Percentiles rank a stretch among this genome's conserved stretches.
Conservation (phyloP, 2,329 filamentous ascomycete genomes). For the Diaporthe sp. region DNA sequence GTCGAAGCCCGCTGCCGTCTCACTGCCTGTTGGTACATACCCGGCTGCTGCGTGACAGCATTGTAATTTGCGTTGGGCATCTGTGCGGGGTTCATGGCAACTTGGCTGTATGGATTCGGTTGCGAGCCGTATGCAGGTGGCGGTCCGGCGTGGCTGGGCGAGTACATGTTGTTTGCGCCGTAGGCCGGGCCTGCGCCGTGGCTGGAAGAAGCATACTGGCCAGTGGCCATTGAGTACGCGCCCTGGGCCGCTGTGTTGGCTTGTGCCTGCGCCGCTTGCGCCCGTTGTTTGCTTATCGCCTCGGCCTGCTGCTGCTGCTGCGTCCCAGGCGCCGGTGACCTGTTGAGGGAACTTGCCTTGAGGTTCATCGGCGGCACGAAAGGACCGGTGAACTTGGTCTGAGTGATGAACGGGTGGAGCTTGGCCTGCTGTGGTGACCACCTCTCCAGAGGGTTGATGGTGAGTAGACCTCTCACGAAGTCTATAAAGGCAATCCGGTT, state of each 20-base stretch:
- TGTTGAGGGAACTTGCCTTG: conserved; percentile 85
- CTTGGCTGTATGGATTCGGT: conserved; percentile 77
- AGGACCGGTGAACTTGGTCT: conserved; percentile 95
- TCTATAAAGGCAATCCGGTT: conserved; percentile 98
- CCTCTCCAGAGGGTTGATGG: conserved; percentile 94
- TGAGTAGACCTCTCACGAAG: conserved; percentile 92
- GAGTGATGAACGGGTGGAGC: conserved; percentile 97
- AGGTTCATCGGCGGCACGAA: conserved; percentile 98
- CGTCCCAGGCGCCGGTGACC: conserved; percentile 91
- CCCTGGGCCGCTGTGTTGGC: conserved; percentile 77
- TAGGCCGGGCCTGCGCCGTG: conserved; percentile 38
- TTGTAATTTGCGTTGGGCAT: conserved; percentile 76
- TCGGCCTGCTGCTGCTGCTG: conserved; percentile 97
- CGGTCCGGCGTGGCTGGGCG: conserved; percentile 71
- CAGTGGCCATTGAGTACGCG: conserved; percentile 70
- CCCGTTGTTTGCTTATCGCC: conserved; percentile 91
- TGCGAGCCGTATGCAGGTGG: conserved; percentile 87
- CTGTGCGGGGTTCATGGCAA: conserved; percentile 79
- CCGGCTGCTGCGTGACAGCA: conserved; percentile 60
- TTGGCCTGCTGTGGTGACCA: conserved; percentile 99
- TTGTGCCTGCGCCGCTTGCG: conserved; percentile 78
- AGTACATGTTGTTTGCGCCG: conserved; percentile 85
- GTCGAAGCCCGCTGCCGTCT: conserved; percentile 91
- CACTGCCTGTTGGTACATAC: conserved; percentile 82
- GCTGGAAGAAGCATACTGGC: conserved; percentile 62